A percentile compares a stretch with the other conserved stretches of the same genome.
Conservation (phyloP, 495 filamentous ascomycete species). For the Penicillium steckii region DNA sequence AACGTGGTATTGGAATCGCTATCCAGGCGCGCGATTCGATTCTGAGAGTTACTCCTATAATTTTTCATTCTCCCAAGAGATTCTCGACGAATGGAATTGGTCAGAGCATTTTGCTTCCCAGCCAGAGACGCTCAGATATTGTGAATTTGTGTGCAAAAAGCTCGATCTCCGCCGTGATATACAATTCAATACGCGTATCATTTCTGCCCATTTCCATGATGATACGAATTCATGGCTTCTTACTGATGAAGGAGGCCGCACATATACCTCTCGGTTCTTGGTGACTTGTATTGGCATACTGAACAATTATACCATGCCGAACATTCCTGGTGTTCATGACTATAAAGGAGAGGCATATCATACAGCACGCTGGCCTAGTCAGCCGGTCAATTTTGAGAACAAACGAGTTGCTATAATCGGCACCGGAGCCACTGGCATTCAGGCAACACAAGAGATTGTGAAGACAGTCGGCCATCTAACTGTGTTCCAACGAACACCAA, state of each 20-base stretch:
- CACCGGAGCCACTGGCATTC: constrained; percentile 61
- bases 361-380: constrained; percentile 40
- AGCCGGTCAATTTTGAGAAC: constrained; percentile 37
- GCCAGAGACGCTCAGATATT: constrained; percentile 32
- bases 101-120: constrained; percentile 40
- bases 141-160: constrained; percentile 23
- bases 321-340: constrained; percentile 49
- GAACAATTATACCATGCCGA: constrained; percentile 28
- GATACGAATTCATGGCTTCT: constrained; percentile 12
- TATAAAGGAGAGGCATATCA: constrained; percentile 51
- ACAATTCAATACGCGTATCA: constrained; percentile 26
- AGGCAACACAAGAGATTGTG: constrained; percentile 48
- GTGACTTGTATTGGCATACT: constrained; percentile 25
- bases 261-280: constrained; percentile 22
- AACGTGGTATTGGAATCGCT: constrained; percentile 52
- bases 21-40: constrained; percentile 51
- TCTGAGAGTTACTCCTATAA: constrained; percentile 35
- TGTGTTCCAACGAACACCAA: constrained; percentile 54
- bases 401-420: constrained; percentile 56
- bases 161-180: constrained; percentile 27
- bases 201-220: constrained; percentile 23
- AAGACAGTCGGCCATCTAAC: constrained; percentile 39
- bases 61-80: constrained; percentile 50
- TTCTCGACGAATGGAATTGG: constrained; percentile 46
- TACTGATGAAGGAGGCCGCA: constrained; percentile 13